Conservation (phyloP, 2,329 filamentous ascomycete genomes). For the Claviceps citrina region DNA sequence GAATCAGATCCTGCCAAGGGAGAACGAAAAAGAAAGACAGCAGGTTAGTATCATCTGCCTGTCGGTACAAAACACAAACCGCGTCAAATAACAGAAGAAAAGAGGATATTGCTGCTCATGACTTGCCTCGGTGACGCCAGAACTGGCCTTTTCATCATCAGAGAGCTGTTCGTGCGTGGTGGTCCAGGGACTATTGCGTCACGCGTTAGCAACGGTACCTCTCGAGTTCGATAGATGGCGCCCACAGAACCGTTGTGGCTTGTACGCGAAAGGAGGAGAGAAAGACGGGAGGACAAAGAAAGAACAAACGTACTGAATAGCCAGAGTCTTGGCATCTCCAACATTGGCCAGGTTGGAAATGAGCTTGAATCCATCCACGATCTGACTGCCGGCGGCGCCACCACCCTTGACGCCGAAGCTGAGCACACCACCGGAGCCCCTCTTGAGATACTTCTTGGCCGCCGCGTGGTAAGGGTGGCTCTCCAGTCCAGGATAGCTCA, state of each 20-base stretch:
- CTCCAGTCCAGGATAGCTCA: slow-evolving; percentile 79
- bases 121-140: slow-evolving; percentile 62
- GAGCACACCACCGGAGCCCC: slow-evolving; percentile 78
- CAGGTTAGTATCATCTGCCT: too few relatives aligned
- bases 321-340: slow-evolving; percentile 85
- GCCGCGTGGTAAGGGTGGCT: slow-evolving; percentile 64
- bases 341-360: slow-evolving; percentile 95
- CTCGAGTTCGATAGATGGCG: too few relatives aligned
- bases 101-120: too few relatives aligned
- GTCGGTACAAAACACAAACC: too few relatives aligned
- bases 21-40: too few relatives aligned
- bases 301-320: slow-evolving; percentile 48
- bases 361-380: slow-evolving; percentile 89
- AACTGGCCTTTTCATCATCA: slow-evolving; percentile 63
- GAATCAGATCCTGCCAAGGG: slow-evolving; percentile 57
- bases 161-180: slow-evolving; percentile 88
- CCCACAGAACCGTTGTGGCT: too few relatives aligned
- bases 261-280: background rate
- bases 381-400: slow-evolving; percentile 63
- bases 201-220: background rate
- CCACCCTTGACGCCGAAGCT: slow-evolving; percentile 90
- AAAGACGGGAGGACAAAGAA: background rate
- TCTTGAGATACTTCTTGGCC: slow-evolving; percentile 74
- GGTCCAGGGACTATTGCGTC: slow-evolving; percentile 50
- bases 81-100: background rate